These are phyloP conservation scores for Trametes cubensis DNA, from an alignment of 768 basidiomycete species.

Conservation along the genomic window DNA sequence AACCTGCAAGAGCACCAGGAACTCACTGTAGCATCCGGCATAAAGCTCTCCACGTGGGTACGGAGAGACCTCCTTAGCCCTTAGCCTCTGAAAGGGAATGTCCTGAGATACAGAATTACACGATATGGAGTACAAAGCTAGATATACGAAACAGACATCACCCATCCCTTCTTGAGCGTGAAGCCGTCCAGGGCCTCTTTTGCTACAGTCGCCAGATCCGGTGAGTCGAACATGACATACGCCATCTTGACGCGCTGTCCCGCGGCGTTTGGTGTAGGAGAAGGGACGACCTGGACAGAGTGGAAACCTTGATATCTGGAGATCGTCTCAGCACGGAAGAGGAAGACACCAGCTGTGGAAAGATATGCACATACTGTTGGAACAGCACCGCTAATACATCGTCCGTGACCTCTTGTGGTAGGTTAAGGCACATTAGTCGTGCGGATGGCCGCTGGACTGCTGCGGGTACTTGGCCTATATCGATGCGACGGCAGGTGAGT, in stretches of 20 bases:
- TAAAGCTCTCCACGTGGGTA: too few relatives aligned
- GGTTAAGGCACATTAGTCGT: conserved; percentile 76
- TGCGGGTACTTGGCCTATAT: conserved; percentile 44
- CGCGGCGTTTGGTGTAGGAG: conserved; percentile 66
- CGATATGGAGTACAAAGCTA: conserved; percentile 28
- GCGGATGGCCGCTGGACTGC: conserved; percentile 58
- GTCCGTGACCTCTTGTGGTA: conserved; percentile 89
- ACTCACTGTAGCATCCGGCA: too few relatives aligned
- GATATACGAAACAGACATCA: conserved; percentile 79
- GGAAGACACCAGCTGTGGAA: background rate
- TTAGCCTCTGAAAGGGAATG: conserved; percentile 4
- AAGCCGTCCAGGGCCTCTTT: conserved; percentile 86
- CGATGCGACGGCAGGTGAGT: background rate
- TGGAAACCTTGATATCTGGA: conserved; percentile 83
- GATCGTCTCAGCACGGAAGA: conserved; percentile 1
- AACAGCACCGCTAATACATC: conserved; percentile 86
- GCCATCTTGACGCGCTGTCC: conserved; percentile 78
- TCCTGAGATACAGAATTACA: conserved; percentile 22
- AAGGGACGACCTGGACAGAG: conserved; percentile 66
- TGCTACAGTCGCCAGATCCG: conserved; percentile 74
- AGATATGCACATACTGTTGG: conserved; percentile 71
- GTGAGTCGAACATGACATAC: conserved; percentile 74
- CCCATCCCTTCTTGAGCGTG: conserved; percentile 82
- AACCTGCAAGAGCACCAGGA: too few relatives aligned
- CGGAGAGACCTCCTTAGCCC: background rate